Percentiles rank a stretch among this genome's conserved stretches.
These are phyloP conservation scores for Trichoderma sp. DNA, from an alignment of 2,329 filamentous ascomycete species.

Conservation along the genomic window DNA sequence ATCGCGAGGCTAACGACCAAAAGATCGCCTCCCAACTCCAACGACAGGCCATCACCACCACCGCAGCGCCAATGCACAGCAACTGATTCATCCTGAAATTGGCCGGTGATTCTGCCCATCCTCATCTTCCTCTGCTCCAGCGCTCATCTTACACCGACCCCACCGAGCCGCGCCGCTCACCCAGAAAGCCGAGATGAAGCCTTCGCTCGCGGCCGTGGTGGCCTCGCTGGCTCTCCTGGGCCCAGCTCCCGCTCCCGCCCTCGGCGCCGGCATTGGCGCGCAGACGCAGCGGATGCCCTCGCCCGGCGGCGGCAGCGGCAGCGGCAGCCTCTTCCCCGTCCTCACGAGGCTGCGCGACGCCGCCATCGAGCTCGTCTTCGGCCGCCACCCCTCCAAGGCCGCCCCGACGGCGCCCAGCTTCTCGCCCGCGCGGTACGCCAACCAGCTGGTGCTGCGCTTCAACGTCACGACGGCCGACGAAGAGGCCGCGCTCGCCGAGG, in stretches of 20 bases:
- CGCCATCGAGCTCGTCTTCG: slow-evolving; percentile 54
- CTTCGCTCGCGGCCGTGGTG: slow-evolving; percentile 29
- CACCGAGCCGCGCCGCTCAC: slow-evolving; percentile 28
- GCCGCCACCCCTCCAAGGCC: slow-evolving; percentile 44
- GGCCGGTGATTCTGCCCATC: background rate
- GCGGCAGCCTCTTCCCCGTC: slow-evolving; percentile 47
- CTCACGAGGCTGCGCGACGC: slow-evolving; percentile 55
- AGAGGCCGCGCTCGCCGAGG: slow-evolving; percentile 70
- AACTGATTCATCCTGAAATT: background rate
- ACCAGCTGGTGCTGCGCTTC: slow-evolving; percentile 89
- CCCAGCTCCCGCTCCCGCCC: slow-evolving; percentile 35
- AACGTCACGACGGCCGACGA: slow-evolving; percentile 71
- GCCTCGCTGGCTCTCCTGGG: slow-evolving; percentile 36
- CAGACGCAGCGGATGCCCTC: slow-evolving; percentile 34
- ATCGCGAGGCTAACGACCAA: background rate
- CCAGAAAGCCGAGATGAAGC: slow-evolving; percentile 32
- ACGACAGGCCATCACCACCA: background rate
- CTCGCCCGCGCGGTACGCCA: slow-evolving; percentile 61
- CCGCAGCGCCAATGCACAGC: background rate
- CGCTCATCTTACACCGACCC: slow-evolving; percentile 7
- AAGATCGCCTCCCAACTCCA: background rate
- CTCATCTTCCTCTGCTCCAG: background rate
- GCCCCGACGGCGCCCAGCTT: slow-evolving; percentile 35
- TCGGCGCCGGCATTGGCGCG: slow-evolving; percentile 39
- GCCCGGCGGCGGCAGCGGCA: slow-evolving; percentile 25